phyloP scores from a whole-genome alignment of 2,329 filamentous ascomycete species.

The Aureobasidium sp. region DNA sequence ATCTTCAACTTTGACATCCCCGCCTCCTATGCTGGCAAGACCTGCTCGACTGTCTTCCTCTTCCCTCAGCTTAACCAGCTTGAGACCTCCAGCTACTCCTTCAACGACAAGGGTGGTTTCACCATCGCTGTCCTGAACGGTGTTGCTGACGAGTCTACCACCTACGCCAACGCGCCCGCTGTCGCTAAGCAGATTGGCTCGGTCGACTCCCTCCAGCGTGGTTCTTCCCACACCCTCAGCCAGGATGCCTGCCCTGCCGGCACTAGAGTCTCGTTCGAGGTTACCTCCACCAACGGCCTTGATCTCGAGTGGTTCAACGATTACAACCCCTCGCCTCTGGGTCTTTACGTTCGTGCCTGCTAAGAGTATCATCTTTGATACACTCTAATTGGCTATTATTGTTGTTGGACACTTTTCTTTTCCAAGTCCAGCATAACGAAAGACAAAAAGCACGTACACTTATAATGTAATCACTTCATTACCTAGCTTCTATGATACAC shows the following conservation, averaged over 20 bases:
- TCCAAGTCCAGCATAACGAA: constrained; percentile 5
- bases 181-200: constrained; percentile 16
- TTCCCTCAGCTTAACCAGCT: constrained; percentile 53
- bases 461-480: constrained; percentile 12
- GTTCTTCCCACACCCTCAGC: constrained; percentile 25
- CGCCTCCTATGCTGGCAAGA: constrained; percentile 46
- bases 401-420: neutral
- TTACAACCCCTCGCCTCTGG: constrained; percentile 18
- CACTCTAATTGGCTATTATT: neutral
- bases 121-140: constrained; percentile 35
- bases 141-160: constrained; percentile 44
- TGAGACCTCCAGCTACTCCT: constrained; percentile 52
- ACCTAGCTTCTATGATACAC: neutral
- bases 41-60: constrained; percentile 59
- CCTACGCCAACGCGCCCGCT: constrained; percentile 22
- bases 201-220: constrained; percentile 18
- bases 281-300: constrained; percentile 20
- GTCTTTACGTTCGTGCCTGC: constrained; percentile 16
- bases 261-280: constrained; percentile 22
- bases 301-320: constrained; percentile 25
- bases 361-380: neutral
- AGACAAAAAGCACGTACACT: constrained; percentile 9
- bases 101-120: constrained; percentile 46
- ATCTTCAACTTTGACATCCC: constrained; percentile 67
- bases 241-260: constrained; percentile 24